Percentiles rank a stretch among this genome's conserved stretches.
phyloP scores from a whole-genome alignment of 1,139 yeast species.

The Hemisphaericaspora subhashii region DNA sequence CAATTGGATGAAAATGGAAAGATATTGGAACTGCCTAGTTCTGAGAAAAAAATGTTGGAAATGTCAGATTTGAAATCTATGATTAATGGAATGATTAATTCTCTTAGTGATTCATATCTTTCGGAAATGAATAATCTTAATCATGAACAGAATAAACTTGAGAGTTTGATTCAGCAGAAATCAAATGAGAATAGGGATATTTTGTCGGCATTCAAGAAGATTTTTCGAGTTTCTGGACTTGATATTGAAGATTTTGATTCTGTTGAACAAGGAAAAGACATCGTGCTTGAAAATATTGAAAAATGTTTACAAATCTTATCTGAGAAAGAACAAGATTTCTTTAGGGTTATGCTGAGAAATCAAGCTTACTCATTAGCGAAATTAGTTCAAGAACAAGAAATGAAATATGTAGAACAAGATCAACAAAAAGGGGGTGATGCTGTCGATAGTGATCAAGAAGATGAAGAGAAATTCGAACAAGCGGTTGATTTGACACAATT shows the following conservation, averaged over 20 bases:
- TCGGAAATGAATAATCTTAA: slow-evolving; percentile 24
- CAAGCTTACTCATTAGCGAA: slow-evolving; percentile 34
- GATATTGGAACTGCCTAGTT: slow-evolving; percentile 16
- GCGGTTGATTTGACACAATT: slow-evolving; percentile 50
- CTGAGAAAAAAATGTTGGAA: slow-evolving; percentile 20
- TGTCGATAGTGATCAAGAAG: slow-evolving; percentile 15
- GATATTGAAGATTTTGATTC: slow-evolving; percentile 28
- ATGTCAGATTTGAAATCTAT: slow-evolving; percentile 36
- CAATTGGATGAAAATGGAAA: slow-evolving; percentile 33
- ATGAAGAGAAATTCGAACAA: slow-evolving; percentile 23
- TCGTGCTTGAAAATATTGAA: slow-evolving; percentile 22
- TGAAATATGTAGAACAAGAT: slow-evolving; percentile 8
- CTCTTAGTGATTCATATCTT: slow-evolving; percentile 44
- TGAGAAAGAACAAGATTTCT: slow-evolving; percentile 35
- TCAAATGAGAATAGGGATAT: slow-evolving; percentile 10
- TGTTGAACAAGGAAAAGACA: slow-evolving; percentile 30
- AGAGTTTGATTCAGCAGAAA: slow-evolving; percentile 17
- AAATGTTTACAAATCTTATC: slow-evolving; percentile 30
- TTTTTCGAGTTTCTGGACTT: slow-evolving; percentile 15
- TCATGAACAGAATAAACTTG: slow-evolving; percentile 20
- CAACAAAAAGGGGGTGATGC: slow-evolving; percentile 11
- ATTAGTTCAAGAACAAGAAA: slow-evolving; percentile 29
- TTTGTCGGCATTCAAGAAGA: slow-evolving; percentile 8
- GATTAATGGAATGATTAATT: slow-evolving; percentile 43
- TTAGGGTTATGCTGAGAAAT: slow-evolving; percentile 25